Evolutionary conservation across 768 basidiomycete genomes (phyloP).

Genomic region (Trametes coccinea): DNA sequence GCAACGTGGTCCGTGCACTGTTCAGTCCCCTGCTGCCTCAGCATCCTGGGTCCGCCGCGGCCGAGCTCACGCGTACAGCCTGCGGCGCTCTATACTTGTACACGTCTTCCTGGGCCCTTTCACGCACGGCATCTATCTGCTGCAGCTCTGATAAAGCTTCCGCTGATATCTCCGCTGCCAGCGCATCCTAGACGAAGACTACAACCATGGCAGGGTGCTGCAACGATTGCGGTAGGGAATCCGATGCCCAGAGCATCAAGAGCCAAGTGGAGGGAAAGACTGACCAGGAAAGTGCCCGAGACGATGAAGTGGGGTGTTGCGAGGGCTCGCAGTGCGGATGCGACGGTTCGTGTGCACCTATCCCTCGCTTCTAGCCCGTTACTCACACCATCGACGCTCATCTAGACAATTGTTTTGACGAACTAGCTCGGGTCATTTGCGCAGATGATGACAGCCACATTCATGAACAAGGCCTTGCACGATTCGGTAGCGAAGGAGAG

Average conservation of each 20-base stretch:
- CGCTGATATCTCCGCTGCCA: not conserved
- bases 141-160: not conserved
- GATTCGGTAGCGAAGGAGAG: not conserved
- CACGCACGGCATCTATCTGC: not conserved
- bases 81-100: not conserved
- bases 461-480: constrained; percentile 5
- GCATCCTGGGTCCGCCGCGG: constrained; percentile 7
- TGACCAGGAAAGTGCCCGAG: not conserved
- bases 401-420: constrained; percentile 28
- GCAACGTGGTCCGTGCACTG: constrained; percentile 16
- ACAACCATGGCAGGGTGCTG: constrained; percentile 13
- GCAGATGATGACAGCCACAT: constrained; percentile 30
- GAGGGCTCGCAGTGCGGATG: constrained; percentile 27
- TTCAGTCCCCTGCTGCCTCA: not conserved
- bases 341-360: constrained; percentile 25
- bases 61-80: not conserved
- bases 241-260: constrained; percentile 11
- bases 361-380: not conserved
- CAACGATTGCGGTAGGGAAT: constrained; percentile 2
- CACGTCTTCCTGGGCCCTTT: not conserved
- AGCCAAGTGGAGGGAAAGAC: not conserved
- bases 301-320: constrained; percentile 22
- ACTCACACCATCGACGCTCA: too few relatives aligned
- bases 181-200: not conserved
- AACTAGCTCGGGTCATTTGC: constrained; percentile 31